Percentiles rank a stretch among this genome's conserved stretches.
phyloP scores from a whole-genome alignment of 257 asterid species.

The Nicotiana knightiana region DNA sequence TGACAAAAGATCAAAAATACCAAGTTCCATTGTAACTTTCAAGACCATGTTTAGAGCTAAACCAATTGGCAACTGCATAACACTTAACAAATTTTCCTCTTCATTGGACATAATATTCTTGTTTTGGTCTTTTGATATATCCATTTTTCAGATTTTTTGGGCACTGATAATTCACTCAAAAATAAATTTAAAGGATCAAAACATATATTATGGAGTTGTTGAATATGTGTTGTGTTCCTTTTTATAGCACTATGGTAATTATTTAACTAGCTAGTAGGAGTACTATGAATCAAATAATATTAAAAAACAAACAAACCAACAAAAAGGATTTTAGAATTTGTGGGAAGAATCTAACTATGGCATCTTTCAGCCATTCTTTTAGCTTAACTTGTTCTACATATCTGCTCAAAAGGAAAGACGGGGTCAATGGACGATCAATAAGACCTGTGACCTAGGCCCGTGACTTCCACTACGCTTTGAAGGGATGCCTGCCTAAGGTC shows the following conservation, averaged over 20 bases:
- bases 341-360: background rate
- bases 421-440: constrained; percentile 21
- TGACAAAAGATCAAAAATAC: constrained; percentile 15
- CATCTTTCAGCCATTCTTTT: background rate
- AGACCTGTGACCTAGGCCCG: constrained; percentile 10
- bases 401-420: background rate
- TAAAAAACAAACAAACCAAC: background rate
- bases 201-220: background rate
- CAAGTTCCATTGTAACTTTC: constrained; percentile 19
- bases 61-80: background rate
- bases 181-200: too few relatives aligned
- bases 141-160: background rate
- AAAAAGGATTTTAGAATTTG: background rate
- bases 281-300: too few relatives aligned
- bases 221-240: background rate
- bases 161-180: background rate
- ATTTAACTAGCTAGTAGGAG: too few relatives aligned
- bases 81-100: constrained; percentile 1
- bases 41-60: constrained; percentile 8
- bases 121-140: background rate
- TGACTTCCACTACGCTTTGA: background rate
- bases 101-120: background rate
- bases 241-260: too few relatives aligned
- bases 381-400: too few relatives aligned
- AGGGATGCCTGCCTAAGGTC: background rate